Conservation (phyloP, 2,329 filamentous ascomycete genomes). For the Orbilia brochopaga region DNA sequence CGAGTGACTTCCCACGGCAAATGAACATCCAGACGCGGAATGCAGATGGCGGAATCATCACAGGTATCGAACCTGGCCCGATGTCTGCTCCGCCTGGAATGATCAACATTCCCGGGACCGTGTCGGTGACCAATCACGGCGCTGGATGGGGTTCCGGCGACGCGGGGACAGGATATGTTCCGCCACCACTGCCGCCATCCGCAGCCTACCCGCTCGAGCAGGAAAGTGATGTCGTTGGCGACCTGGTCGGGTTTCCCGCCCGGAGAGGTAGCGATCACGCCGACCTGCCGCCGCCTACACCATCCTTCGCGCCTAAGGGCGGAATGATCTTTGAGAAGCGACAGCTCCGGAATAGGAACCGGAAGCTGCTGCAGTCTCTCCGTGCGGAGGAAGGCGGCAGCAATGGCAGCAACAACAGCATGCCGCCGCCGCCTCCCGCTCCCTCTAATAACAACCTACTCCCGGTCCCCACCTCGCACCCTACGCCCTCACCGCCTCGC, state of each 20-base stretch:
- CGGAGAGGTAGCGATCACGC: conserved; percentile 47
- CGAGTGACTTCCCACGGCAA: conserved; percentile 55
- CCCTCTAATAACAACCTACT: conserved; percentile 13
- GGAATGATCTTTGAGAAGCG: conserved; percentile 50
- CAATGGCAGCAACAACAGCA: conserved; percentile 11
- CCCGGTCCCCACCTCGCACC: conserved; percentile 19
- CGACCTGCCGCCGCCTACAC: conserved; percentile 45
- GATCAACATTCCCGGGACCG: conserved; percentile 54
- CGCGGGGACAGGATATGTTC: conserved; percentile 37
- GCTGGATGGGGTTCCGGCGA: conserved; percentile 39
- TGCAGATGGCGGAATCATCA: conserved; percentile 55
- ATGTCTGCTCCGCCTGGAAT: conserved; percentile 66
- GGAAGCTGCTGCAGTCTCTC: conserved; percentile 36
- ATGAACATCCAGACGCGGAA: conserved; percentile 54
- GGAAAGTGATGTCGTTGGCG: conserved; percentile 47
- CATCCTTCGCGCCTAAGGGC: conserved; percentile 48
- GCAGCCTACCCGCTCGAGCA: conserved; percentile 50
- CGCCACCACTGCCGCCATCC: conserved; percentile 51
- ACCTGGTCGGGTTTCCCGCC: conserved; percentile 46
- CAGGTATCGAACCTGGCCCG: conserved; percentile 66
- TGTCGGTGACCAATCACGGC: conserved; percentile 43
- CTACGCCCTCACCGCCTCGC: conserved; percentile 27
- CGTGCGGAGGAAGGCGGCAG: conserved; percentile 19
- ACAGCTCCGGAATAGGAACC: conserved; percentile 43
- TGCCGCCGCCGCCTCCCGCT: conserved; percentile 38